These are phyloP conservation scores for Beauveria sp. DNA, from an alignment of 2,329 filamentous ascomycete genomes.

Conservation along the genomic window DNA sequence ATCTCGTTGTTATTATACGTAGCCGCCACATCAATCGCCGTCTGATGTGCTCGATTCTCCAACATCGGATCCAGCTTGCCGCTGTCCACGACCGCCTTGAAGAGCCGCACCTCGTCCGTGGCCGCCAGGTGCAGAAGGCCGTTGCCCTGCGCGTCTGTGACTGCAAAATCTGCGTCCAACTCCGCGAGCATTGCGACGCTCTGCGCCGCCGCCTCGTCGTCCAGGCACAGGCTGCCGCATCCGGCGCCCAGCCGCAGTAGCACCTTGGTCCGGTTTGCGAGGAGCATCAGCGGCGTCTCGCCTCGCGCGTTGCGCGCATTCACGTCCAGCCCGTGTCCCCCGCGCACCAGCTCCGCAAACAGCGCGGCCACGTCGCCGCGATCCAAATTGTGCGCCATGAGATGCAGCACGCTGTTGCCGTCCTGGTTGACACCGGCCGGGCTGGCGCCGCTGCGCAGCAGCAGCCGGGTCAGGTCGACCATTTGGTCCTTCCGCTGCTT, in stretches of 20 bases:
- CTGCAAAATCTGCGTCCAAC: slow-evolving; percentile 21
- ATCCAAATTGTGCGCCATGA: not conserved
- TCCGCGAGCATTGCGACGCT: slow-evolving; percentile 13
- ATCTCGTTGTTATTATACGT: slow-evolving; percentile 13
- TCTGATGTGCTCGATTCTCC: slow-evolving; percentile 23
- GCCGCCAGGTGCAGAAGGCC: slow-evolving; percentile 25
- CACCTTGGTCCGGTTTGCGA: not conserved
- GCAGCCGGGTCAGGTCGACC: not conserved
- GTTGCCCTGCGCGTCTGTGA: slow-evolving; percentile 18
- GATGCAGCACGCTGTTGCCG: slow-evolving; percentile 2
- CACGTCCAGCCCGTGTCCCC: slow-evolving; percentile 10
- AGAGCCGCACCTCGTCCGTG: slow-evolving; percentile 13
- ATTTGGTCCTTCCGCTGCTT: not conserved
- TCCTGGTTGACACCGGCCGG: not conserved
- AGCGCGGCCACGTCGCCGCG: not conserved
- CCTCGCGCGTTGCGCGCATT: slow-evolving; percentile 13
- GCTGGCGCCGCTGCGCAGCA: not conserved
- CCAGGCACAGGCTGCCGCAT: not conserved
- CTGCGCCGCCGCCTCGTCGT: not conserved
- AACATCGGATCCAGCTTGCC: slow-evolving; percentile 22
- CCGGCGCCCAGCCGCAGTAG: not conserved
- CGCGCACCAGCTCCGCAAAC: slow-evolving; percentile 9
- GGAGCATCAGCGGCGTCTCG: slow-evolving; percentile 14
- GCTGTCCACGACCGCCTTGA: slow-evolving; percentile 18
- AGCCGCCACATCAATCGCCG: slow-evolving; percentile 27